These are phyloP conservation scores for Extremus antarcticus DNA, from an alignment of 495 filamentous ascomycete genomes.

Conservation along the genomic window DNA sequence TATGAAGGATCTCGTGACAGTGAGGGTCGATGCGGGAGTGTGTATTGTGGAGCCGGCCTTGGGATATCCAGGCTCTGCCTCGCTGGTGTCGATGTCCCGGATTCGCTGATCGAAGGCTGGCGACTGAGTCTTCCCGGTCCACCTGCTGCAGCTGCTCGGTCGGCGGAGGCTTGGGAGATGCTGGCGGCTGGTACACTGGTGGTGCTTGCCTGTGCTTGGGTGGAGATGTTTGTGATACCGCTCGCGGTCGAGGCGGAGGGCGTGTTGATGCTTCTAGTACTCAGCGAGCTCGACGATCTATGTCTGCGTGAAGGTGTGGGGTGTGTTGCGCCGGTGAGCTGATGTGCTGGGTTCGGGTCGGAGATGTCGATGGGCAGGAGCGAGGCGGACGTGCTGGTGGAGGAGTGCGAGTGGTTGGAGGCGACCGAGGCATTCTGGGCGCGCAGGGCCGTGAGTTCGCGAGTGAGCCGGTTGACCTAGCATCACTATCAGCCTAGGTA, in stretches of 20 bases:
- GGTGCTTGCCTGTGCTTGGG: conserved; percentile 22
- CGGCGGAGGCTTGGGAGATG: conserved; percentile 20
- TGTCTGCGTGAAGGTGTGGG: conserved; percentile 51
- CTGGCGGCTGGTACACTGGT: conserved; percentile 4
- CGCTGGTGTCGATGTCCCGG: conserved; percentile 16
- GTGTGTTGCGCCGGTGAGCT: conserved; percentile 40
- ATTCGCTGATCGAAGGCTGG: conserved; percentile 11
- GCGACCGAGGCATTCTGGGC: conserved; percentile 68
- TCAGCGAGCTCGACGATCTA: conserved; percentile 54
- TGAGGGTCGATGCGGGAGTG: conserved; percentile 14
- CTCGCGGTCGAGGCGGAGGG: conserved; percentile 30
- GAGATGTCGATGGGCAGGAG: conserved; percentile 21
- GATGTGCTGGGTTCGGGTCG: conserved; percentile 36
- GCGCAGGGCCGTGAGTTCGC: conserved; percentile 70
- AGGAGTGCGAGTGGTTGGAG: conserved; percentile 58
- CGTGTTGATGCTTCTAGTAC: conserved; percentile 40
- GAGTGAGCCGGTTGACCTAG: conserved; percentile 76
- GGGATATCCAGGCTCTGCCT: conserved; percentile 16
- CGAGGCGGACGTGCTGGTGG: conserved; percentile 41
- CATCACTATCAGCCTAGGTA: no score
- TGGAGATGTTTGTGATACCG: conserved; percentile 39
- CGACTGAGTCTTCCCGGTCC: conserved; percentile 3
- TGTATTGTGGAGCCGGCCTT: conserved; percentile 1
- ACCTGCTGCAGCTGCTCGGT: conserved; percentile 17
- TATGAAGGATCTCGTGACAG: conserved; percentile 12